These are phyloP conservation scores for Phlegmacium glaucopus DNA, from an alignment of 768 basidiomycete genomes.

Conservation along the genomic window DNA sequence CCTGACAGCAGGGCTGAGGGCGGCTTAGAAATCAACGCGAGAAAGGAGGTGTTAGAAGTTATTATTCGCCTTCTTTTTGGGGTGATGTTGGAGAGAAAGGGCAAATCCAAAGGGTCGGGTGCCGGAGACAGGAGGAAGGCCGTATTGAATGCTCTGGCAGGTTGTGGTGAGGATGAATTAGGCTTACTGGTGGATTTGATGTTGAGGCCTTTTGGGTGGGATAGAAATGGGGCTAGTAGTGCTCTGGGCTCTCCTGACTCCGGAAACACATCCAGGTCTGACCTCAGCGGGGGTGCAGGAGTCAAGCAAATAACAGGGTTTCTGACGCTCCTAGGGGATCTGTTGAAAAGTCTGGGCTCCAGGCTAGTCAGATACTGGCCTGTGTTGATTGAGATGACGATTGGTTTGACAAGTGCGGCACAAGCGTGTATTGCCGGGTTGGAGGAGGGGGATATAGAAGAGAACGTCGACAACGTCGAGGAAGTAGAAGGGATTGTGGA, in stretches of 20 bases:
- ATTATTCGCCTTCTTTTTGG: constrained; percentile 82
- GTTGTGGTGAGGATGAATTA: constrained; percentile 73
- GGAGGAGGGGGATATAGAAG: constrained; percentile 31
- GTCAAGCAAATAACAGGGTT: constrained; percentile 81
- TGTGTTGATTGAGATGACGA: constrained; percentile 61
- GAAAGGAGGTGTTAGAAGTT: constrained; percentile 65
- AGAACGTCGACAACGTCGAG: constrained; percentile 19
- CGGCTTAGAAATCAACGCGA: constrained; percentile 27
- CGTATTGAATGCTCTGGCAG: constrained; percentile 65
- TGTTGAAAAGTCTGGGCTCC: constrained; percentile 78
- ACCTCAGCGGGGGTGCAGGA: constrained; percentile 23
- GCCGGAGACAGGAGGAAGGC: constrained; percentile 68
- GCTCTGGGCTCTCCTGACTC: constrained; percentile 13
- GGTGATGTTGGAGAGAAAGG: constrained; percentile 77
- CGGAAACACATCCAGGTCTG: constrained; percentile 5
- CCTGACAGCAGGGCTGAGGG: constrained; percentile 40
- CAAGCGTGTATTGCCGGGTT: constrained; percentile 50
- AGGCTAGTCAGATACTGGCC: constrained; percentile 72
- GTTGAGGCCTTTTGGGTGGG: constrained; percentile 63
- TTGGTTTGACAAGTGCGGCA: constrained; percentile 63
- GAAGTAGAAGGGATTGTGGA: constrained; percentile 36
- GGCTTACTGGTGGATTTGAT: constrained; percentile 81
- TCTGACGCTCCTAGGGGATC: constrained; percentile 79
- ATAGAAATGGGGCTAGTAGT: constrained; percentile 18
- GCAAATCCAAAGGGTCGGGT: constrained; percentile 49